Percentiles rank a stretch among this genome's conserved stretches.
Conservation (phyloP, 1,139 yeast genomes). For the Diutina mesorugosa region DNA sequence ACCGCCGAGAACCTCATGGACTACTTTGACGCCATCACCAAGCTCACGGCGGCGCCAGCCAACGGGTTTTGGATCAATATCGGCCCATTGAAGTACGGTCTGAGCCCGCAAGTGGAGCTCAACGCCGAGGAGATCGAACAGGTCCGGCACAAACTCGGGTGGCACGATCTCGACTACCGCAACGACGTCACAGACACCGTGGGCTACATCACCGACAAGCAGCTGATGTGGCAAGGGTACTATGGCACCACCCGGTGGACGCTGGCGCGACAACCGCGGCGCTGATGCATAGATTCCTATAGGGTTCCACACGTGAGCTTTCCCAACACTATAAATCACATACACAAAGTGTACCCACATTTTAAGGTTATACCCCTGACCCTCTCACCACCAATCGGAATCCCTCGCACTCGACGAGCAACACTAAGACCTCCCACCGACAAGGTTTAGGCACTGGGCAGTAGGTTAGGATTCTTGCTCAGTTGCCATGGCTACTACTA, state of each 20-base stretch:
- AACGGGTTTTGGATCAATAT: slow-evolving; percentile 66
- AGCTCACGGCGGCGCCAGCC: slow-evolving; percentile 24
- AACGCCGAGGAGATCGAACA: slow-evolving; percentile 47
- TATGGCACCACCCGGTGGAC: slow-evolving; percentile 30
- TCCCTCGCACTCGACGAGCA: background rate
- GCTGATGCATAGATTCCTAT: background rate
- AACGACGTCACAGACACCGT: slow-evolving; percentile 11
- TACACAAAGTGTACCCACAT: too few species aligned
- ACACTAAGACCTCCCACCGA: background rate
- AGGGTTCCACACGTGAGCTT: too few species aligned
- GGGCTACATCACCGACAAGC: slow-evolving; percentile 48
- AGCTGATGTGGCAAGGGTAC: slow-evolving; percentile 66
- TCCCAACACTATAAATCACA: too few species aligned
- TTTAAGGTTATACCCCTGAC: too few species aligned
- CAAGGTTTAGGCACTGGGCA: background rate
- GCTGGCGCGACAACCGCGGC: background rate
- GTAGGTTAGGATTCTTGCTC: background rate
- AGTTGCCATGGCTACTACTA: background rate
- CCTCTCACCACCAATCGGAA: background rate
- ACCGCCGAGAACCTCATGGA: slow-evolving; percentile 76
- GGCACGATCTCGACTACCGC: slow-evolving; percentile 44
- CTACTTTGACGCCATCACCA: slow-evolving; percentile 51
- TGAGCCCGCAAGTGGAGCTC: slow-evolving; percentile 70
- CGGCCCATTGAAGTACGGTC: slow-evolving; percentile 84
- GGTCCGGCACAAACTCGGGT: slow-evolving; percentile 45